phyloP scores from a whole-genome alignment of 352 stramenopile species.

The Pythium dissotocum region DNA sequence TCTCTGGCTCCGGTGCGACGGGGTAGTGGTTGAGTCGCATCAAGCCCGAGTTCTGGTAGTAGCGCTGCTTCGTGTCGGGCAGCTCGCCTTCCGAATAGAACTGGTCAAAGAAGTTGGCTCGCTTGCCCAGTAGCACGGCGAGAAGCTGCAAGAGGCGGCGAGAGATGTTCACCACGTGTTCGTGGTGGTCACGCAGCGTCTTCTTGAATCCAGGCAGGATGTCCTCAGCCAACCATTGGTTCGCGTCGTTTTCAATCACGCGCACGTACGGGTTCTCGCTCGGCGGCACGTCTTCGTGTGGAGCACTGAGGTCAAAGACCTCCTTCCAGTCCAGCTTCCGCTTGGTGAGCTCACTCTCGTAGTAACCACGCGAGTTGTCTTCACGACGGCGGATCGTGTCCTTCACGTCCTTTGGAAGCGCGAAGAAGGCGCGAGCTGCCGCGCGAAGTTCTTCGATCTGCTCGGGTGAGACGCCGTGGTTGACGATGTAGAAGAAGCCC shows the following conservation, averaged over 20 bases:
- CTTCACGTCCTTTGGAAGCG: slow-evolving; percentile 60
- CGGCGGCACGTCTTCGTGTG: slow-evolving; percentile 39
- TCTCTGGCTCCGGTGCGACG: slow-evolving; percentile 41
- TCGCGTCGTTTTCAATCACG: slow-evolving; percentile 70
- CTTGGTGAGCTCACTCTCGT: slow-evolving; percentile 94
- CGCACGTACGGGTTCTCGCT: slow-evolving; percentile 43
- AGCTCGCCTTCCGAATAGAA: slow-evolving; percentile 39
- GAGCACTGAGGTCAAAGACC: slow-evolving; percentile 64
- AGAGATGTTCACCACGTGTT: slow-evolving; percentile 46
- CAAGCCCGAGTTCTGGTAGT: slow-evolving; percentile 58
- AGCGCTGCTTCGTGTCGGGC: slow-evolving; percentile 34
- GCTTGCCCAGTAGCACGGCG: slow-evolving; percentile 52
- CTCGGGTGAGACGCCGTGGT: slow-evolving; percentile 64
- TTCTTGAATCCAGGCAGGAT: slow-evolving; percentile 57
- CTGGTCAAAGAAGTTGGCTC: slow-evolving; percentile 53
- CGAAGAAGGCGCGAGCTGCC: slow-evolving; percentile 81
- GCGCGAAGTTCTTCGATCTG: slow-evolving; percentile 65
- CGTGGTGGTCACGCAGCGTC: slow-evolving; percentile 41
- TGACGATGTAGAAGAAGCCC: slow-evolving; percentile 93
- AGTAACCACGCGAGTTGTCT: slow-evolving; percentile 89
- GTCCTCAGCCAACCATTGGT: slow-evolving; percentile 68
- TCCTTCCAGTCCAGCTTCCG: slow-evolving; percentile 93
- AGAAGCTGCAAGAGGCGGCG: slow-evolving; percentile 55
- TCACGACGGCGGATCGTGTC: slow-evolving; percentile 51
- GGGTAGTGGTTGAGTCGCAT: slow-evolving; percentile 93